Evolutionary conservation across 768 basidiomycete species (phyloP).

Genomic region (Mycena galericulata): DNA sequence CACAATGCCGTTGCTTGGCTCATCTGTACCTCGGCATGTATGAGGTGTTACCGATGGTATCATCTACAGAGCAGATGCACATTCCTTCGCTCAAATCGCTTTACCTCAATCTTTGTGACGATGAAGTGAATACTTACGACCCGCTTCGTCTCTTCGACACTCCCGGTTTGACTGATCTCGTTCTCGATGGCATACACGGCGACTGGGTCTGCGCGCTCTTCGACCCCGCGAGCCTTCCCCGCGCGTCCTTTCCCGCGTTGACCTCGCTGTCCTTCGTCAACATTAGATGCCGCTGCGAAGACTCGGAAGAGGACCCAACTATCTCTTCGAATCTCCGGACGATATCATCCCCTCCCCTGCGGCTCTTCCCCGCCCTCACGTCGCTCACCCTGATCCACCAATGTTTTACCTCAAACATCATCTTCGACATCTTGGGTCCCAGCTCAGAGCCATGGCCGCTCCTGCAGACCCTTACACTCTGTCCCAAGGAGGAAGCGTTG

Average conservation of each 20-base stretch:
- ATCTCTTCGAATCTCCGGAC: not conserved
- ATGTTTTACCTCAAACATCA: not conserved
- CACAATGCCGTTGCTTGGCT: not conserved
- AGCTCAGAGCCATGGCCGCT: not conserved
- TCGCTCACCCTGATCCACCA: not conserved
- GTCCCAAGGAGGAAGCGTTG: not conserved
- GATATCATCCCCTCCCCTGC: not conserved
- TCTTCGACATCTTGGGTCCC: not conserved
- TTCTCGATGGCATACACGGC: not conserved
- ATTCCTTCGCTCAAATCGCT: constrained; percentile 1
- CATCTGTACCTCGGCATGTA: not conserved
- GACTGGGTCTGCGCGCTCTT: not conserved
- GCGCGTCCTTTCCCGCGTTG: not conserved
- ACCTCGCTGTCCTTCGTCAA: constrained; percentile 6
- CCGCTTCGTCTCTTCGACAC: not conserved
- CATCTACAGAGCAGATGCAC: not conserved
- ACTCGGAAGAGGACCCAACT: not conserved
- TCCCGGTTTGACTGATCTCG: not conserved
- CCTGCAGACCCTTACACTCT: not conserved
- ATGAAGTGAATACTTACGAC: not conserved
- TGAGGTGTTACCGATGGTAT: too few species aligned
- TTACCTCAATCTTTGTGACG: not conserved
- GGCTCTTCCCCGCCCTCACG: not conserved
- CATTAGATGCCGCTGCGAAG: not conserved
- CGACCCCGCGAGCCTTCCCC: not conserved